Evolutionary conservation across 2,329 filamentous ascomycete species (phyloP).

Genomic region (Corynespora cassiicola): DNA sequence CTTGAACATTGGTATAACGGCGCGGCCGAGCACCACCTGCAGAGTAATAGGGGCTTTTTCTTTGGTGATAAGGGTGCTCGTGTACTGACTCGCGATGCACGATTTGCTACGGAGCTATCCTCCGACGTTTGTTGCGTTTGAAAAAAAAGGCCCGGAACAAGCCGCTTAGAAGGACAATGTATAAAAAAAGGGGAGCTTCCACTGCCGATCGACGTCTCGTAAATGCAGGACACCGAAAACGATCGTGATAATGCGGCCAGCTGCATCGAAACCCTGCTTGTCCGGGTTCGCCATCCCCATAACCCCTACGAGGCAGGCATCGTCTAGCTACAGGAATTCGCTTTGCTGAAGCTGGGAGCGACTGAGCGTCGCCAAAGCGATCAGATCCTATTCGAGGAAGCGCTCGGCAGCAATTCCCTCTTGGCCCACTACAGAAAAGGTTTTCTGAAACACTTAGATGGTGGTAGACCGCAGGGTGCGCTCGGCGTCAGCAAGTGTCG

Average conservation of each 20-base stretch:
- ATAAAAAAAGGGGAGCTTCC: not conserved
- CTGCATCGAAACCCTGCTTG: conserved; percentile 6
- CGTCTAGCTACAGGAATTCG: no score
- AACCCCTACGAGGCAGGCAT: no score
- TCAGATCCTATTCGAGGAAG: conserved; percentile 1
- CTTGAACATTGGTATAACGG: no score
- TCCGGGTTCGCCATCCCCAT: no score
- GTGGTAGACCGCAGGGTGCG: conserved; percentile 11
- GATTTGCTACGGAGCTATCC: not conserved
- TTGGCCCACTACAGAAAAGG: conserved; percentile 3
- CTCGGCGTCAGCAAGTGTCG: conserved; percentile 18
- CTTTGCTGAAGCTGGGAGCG: no score
- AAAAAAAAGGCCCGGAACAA: no score
- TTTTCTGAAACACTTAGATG: conserved; percentile 21
- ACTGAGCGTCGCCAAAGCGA: conserved; percentile 1
- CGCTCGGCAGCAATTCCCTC: not conserved
- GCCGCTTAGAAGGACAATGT: no score
- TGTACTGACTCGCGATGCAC: no score
- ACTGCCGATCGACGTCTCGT: conserved; percentile 9
- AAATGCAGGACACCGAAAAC: conserved; percentile 13
- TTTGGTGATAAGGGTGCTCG: no score
- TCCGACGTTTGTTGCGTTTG: not conserved
- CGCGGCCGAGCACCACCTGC: no score
- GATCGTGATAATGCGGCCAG: conserved; percentile 11
- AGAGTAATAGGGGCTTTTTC: no score